These are phyloP conservation scores for Arabidopsis suecica DNA, from an alignment of 345 rosid species.

Conservation along the genomic window DNA sequence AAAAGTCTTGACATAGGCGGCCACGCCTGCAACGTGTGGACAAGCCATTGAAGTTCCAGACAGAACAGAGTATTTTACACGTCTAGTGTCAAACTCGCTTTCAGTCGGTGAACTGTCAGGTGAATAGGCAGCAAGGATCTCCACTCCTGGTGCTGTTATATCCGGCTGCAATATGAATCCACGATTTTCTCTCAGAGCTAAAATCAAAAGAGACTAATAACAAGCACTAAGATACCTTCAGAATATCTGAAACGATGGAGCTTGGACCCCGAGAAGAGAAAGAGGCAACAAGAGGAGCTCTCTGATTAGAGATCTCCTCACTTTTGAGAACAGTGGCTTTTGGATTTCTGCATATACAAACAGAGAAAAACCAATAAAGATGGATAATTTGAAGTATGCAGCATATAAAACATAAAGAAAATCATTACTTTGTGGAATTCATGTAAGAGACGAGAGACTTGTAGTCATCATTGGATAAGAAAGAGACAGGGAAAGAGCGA, in stretches of 20 bases:
- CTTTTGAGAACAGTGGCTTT: constrained; percentile 41
- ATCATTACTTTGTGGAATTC: constrained; percentile 41
- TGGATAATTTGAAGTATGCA: constrained; percentile 3
- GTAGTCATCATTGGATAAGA: constrained; percentile 5
- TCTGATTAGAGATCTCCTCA: constrained; percentile 32
- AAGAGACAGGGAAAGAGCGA: constrained; percentile 42
- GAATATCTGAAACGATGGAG: constrained; percentile 31
- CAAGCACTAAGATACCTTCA: constrained; percentile 38
- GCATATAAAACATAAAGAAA: not conserved
- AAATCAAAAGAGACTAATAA: not conserved
- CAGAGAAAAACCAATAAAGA: not conserved
- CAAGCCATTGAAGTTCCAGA: constrained; percentile 73
- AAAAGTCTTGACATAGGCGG: constrained; percentile 50
- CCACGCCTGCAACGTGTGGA: constrained; percentile 59
- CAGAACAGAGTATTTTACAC: constrained; percentile 39
- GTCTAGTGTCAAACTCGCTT: constrained; percentile 29
- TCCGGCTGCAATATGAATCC: constrained; percentile 51
- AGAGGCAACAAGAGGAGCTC: constrained; percentile 43
- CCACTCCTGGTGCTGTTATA: constrained; percentile 56
- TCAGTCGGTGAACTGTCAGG: constrained; percentile 37
- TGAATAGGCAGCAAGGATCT: constrained; percentile 52
- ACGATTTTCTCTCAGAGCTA: not conserved
- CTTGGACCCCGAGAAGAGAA: constrained; percentile 54
- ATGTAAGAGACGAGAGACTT: constrained; percentile 34
- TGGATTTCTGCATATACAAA: constrained; percentile 25